Percentiles rank a stretch among this genome's conserved stretches.
These are phyloP conservation scores for Yamadazyma philogaea DNA, from an alignment of 805 yeast genomes.

Conservation along the genomic window DNA sequence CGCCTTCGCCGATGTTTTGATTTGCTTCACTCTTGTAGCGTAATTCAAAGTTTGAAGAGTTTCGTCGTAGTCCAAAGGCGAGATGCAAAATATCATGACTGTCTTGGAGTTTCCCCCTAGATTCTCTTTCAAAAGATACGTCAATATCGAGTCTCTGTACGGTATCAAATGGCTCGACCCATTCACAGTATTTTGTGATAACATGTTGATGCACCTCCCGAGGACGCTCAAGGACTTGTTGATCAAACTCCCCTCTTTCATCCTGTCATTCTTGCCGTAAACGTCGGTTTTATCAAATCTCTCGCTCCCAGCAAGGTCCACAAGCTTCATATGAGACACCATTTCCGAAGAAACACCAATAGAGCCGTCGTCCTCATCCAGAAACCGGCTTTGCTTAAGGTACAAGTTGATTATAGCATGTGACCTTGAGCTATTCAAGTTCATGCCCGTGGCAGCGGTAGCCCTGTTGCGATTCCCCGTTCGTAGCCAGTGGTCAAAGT, in stretches of 20 bases:
- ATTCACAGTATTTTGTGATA: conserved; percentile 39
- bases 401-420: conserved; percentile 73
- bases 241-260: conserved; percentile 73
- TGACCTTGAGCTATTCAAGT: conserved; percentile 70
- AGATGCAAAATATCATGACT: conserved; percentile 80
- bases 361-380: conserved; percentile 17
- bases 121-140: conserved; percentile 72
- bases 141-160: conserved; percentile 70
- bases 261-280: conserved; percentile 49
- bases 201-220: conserved; percentile 59
- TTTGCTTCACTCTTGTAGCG: conserved; percentile 72
- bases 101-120: conserved; percentile 87
- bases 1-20: conserved; percentile 57
- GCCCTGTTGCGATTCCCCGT: conserved; percentile 57
- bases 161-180: conserved; percentile 40
- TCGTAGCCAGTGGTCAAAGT: conserved; percentile 45
- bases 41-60: conserved; percentile 72
- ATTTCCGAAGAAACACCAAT: conserved; percentile 47
- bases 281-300: conserved; percentile 62
- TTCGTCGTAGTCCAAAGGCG: conserved; percentile 78
- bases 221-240: conserved; percentile 75
- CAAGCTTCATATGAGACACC: conserved; percentile 61
- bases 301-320: conserved; percentile 84
- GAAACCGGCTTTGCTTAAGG: conserved; percentile 53
- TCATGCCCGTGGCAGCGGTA: conserved; percentile 72